Conservation (phyloP, 2,329 filamentous ascomycete genomes). For the Septoria linicola region DNA sequence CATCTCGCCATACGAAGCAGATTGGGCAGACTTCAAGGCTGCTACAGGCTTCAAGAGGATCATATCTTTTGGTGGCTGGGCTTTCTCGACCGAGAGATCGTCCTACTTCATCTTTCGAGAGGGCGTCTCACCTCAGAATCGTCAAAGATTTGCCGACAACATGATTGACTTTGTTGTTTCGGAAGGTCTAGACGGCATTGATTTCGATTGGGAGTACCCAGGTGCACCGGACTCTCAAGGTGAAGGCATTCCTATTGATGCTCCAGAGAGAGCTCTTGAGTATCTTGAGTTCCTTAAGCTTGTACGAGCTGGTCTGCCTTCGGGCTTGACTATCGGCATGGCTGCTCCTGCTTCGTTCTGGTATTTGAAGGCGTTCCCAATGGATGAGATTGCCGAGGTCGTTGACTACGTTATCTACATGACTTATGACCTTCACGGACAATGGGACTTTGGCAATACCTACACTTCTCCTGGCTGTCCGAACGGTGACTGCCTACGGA, state of each 20-base stretch:
- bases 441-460: slow-evolving; percentile 43
- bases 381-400: slow-evolving; percentile 26
- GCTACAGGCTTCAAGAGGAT: slow-evolving; percentile 41
- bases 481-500: slow-evolving; percentile 35
- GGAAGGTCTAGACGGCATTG: slow-evolving; percentile 61
- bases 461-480: slow-evolving; percentile 35
- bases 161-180: slow-evolving; percentile 64
- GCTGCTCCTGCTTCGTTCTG: slow-evolving; percentile 36
- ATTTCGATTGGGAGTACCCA: slow-evolving; percentile 44
- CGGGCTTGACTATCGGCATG: slow-evolving; percentile 28
- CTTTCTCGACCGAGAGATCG: slow-evolving; percentile 39
- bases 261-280: slow-evolving; percentile 8
- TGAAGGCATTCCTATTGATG: slow-evolving; percentile 9
- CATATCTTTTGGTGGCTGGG: slow-evolving; percentile 50
- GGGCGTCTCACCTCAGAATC: slow-evolving; percentile 41
- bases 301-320: slow-evolving; percentile 14
- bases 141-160: slow-evolving; percentile 65
- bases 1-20: slow-evolving; percentile 5
- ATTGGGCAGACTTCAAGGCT: slow-evolving; percentile 40
- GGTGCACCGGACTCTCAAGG: slow-evolving; percentile 14
- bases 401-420: slow-evolving; percentile 27
- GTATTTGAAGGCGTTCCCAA: slow-evolving; percentile 35
- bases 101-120: slow-evolving; percentile 43
- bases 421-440: slow-evolving; percentile 39
- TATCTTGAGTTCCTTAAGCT: slow-evolving; percentile 22